Base-by-base conservation (phyloP, 192 early-diverging fungal species). In the Coemansia sp. region DNA sequence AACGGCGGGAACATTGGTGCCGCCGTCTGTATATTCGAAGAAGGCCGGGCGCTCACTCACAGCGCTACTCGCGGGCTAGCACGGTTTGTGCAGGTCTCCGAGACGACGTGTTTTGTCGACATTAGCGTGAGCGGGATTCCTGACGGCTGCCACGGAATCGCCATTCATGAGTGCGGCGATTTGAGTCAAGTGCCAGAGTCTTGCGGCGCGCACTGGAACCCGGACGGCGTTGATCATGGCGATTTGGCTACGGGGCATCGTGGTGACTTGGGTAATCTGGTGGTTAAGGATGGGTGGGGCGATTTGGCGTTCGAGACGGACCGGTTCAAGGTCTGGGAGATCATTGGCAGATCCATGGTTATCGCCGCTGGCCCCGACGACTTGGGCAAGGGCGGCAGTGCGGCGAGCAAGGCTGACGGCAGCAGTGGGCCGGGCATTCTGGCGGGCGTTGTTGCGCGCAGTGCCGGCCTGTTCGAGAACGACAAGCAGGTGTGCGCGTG, bases 11-110 rank as follows among this genome's bases (percentile, higher is more conserved):
- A 92, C 63, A 83, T 89, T 42, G 93, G 91, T 35, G 94, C 94
- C 0, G 95, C 95, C 19, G 95, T 97, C 6, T 95, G 94, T 65
- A 96, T 97, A 32, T 90, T 97, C 57, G 93, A 97, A 59, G 84
- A 82, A 59, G 82, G 79, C 42, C 79, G 67, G 41, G 43, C 64
- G 27, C 45, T 73, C 35, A 37, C 47, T 17, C 20, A 57, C 41
- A 25, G 41, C 20, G 41, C 51, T 12, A 64, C 67, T 0, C 79
- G 84, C 5, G 95, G 95, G 0, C 82, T 97, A 19, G 94, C 89
- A 12, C 85, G 95, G 11, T 88, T 96, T 64, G 88, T 94, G 43
- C 94, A 96, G 60, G 86, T 96, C 35, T 83, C 87, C 49, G 59
- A 84, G 0, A 76, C 86, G 8, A 87, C 80, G 1, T 94, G 91